Conservation (phyloP, 2,329 filamentous ascomycete genomes). For the Paraphoma sp. region DNA sequence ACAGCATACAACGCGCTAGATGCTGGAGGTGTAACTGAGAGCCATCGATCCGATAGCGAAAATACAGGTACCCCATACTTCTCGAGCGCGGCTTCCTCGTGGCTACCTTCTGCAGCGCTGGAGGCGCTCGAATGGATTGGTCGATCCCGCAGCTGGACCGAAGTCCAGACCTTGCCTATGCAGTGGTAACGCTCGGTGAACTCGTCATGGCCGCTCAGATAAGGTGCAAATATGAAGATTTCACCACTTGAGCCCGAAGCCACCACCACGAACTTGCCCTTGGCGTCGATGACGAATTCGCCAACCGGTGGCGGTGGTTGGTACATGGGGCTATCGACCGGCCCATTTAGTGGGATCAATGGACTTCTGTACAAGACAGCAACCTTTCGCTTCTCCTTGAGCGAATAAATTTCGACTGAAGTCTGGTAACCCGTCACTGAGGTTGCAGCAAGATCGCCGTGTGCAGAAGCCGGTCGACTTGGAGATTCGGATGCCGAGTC, state of each 20-base stretch:
- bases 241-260: constrained; percentile 86
- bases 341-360: constrained; percentile 64
- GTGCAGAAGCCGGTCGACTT: constrained; percentile 42
- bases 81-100: constrained; percentile 38
- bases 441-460: constrained; percentile 30
- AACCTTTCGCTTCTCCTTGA: constrained; percentile 75
- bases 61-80: constrained; percentile 69
- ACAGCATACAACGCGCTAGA: constrained; percentile 74
- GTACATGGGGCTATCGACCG: constrained; percentile 67
- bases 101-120: constrained; percentile 44
- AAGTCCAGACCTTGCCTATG: constrained; percentile 91
- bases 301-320: constrained; percentile 74
- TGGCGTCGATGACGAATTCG: constrained; percentile 75
- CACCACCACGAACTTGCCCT: constrained; percentile 73
- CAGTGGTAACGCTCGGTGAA: constrained; percentile 62
- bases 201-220: constrained; percentile 33
- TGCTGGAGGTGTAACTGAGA: constrained; percentile 77
- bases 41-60: constrained; percentile 74
- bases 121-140: constrained; percentile 41
- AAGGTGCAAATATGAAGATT: constrained; percentile 72
- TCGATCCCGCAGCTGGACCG: constrained; percentile 66
- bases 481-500: constrained; percentile 46
- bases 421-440: constrained; percentile 76
- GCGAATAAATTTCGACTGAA: constrained; percentile 85
- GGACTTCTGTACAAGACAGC: constrained; percentile 76